phyloP scores from a whole-genome alignment of 352 stramenopile species.

The Pythium phragmiticola region DNA sequence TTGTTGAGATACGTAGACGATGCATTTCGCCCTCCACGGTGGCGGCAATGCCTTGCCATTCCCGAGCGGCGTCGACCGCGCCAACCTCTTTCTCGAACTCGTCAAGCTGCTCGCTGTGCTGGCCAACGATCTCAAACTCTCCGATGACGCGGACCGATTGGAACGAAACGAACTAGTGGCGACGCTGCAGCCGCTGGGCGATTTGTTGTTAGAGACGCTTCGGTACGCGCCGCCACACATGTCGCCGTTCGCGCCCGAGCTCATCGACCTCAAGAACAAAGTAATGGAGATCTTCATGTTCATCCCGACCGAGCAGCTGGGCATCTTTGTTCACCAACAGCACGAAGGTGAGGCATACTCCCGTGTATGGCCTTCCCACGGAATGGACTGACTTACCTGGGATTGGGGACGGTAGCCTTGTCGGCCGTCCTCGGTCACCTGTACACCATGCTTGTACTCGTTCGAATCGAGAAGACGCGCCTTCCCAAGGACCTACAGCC shows the following conservation, averaged over 20 bases:
- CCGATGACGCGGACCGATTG: neutral
- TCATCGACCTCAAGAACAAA: slow-evolving; percentile 65
- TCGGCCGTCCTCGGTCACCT: slow-evolving; percentile 46
- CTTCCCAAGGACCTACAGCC: slow-evolving; percentile 48
- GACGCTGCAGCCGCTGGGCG: slow-evolving; percentile 33
- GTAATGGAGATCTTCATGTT: slow-evolving; percentile 66
- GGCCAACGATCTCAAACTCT: slow-evolving; percentile 43
- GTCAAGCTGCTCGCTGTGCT: slow-evolving; percentile 60
- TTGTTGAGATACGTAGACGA: slow-evolving; percentile 31
- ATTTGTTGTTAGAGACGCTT: slow-evolving; percentile 47
- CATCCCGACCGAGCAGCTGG: slow-evolving; percentile 39
- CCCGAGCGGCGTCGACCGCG: slow-evolving; percentile 25
- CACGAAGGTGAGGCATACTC: slow-evolving; percentile 17
- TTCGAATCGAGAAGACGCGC: slow-evolving; percentile 62
- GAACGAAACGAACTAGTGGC: slow-evolving; percentile 9
- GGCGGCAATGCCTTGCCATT: slow-evolving; percentile 14
- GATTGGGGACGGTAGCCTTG: slow-evolving; percentile 10
- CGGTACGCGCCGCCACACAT: slow-evolving; percentile 29
- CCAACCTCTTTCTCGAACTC: slow-evolving; percentile 45
- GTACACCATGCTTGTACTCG: slow-evolving; percentile 47
- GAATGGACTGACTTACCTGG: neutral
- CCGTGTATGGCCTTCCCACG: neutral
- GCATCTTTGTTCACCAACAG: slow-evolving; percentile 46
- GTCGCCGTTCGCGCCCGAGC: slow-evolving; percentile 29
- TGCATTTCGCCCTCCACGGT: slow-evolving; percentile 38